Base-by-base conservation (phyloP, 192 early-diverging fungal genomes). In the Backusella mclennaniae region DNA sequence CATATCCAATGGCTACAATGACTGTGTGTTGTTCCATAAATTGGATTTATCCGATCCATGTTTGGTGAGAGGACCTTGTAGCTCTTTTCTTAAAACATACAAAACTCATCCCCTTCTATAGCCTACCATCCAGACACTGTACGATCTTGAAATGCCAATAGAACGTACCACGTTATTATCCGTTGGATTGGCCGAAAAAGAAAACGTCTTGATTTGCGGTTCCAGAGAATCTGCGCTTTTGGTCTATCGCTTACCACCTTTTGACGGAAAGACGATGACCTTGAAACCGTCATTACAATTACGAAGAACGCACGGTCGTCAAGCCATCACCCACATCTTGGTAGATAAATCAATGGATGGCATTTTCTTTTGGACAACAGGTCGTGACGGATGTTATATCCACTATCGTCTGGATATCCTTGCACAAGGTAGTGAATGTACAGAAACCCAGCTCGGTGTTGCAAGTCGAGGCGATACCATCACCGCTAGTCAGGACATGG, bases 351-450 rank as follows among this genome's bases (percentile, higher is more conserved):
- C 56, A 0, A 5, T n/a, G 21, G 14, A 63, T 11, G 68, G 39
- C 17, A 76, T 91, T 29, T 73, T 76, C 6, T 84, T 93, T 15
- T 88, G 84, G 67, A 89, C 88, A 3, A 87, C 89, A 9, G 92
- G 92, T 2, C 84, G 92, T 12, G 91, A 93, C 78, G 92, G 92
- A 3, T 80, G 83, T 19, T 93, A 87, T 73, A 84, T 77, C 6
- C 84, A 88, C 23, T 88, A 88, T 68, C 80, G 85, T 1, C 76
- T 90, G 1, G 26, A 63, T 1, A 19, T 26, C 4, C 21, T 59
- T 1, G 56, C 26, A 11, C 26, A 63, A 29, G 26, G 12, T 12
- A 63, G 7, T 1, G 29, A 2, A 2, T 14, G 8, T 12, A 9
- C 23, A 1, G 42, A 71, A 19, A 71, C 70, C 6, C 42, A 49